Evolutionary conservation across 2,329 filamentous ascomycete genomes (phyloP).

Genomic region (Apiospora rasikravindrae): DNA sequence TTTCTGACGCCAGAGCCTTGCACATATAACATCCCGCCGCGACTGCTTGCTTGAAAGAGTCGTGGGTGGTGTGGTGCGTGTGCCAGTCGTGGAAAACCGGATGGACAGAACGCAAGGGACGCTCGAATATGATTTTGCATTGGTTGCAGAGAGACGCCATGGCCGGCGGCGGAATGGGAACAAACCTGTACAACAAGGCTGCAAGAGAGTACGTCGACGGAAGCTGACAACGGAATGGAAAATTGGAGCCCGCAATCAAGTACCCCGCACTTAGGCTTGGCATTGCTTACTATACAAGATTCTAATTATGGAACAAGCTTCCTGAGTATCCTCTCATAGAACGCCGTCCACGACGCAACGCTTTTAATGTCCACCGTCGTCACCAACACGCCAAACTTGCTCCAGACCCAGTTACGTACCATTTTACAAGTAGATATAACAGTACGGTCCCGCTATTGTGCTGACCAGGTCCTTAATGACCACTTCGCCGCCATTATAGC

Average conservation of each 20-base stretch:
- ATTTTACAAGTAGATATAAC: constrained; percentile 22
- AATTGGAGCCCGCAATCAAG: no score
- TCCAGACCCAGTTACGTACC: background rate
- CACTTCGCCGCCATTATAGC: constrained; percentile 17
- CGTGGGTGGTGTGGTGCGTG: background rate
- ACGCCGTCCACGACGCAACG: background rate
- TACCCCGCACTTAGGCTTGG: no score
- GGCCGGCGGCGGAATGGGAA: no score
- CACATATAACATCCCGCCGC: background rate
- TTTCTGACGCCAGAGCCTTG: background rate
- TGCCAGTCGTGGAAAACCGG: background rate
- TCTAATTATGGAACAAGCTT: background rate
- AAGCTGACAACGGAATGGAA: no score
- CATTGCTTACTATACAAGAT: no score
- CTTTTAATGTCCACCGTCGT: background rate
- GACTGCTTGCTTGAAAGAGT: background rate
- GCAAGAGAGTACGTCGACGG: no score
- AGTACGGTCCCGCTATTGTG: constrained; percentile 22
- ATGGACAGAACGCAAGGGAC: no score
- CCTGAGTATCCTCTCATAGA: background rate
- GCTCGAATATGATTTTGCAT: background rate
- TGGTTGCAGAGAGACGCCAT: background rate
- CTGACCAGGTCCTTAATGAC: constrained; percentile 22
- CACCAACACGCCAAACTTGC: background rate
- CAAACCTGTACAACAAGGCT: no score